Conservation (phyloP, 2,329 filamentous ascomycete genomes). For the Xylariales sp. region DNA sequence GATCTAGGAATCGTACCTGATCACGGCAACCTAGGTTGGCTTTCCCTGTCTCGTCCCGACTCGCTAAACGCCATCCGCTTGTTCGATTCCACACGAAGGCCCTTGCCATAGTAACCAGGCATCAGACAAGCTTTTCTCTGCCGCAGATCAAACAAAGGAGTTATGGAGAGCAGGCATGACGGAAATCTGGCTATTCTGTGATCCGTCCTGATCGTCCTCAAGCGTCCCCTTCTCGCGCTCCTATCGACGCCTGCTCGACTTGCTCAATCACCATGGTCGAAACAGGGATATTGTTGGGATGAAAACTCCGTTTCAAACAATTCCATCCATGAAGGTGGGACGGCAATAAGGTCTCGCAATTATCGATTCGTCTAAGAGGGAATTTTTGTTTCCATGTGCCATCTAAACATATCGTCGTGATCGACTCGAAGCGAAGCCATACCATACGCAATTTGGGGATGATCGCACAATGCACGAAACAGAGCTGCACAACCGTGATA, state of each 20-base stretch:
- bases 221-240: not conserved
- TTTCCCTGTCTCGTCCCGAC: too few species aligned
- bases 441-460: not conserved
- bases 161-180: too few species aligned
- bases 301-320: slow-evolving; percentile 3
- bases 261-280: not conserved
- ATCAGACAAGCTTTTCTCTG: too few species aligned
- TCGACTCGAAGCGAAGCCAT: not conserved
- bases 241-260: not conserved
- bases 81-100: too few species aligned
- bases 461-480: not conserved
- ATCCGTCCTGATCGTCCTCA: slow-evolving; percentile 6
- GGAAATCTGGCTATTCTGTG: slow-evolving; percentile 4
- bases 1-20: too few species aligned
- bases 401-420: not conserved
- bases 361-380: not conserved
- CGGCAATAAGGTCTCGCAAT: too few species aligned
- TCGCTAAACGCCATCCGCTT: too few species aligned
- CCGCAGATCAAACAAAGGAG: too few species aligned
- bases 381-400: slow-evolving; percentile 2
- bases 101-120: too few species aligned
- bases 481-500: too few species aligned
- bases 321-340: not conserved
- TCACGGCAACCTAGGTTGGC: too few species aligned
- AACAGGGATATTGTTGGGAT: not conserved